Evolutionary conservation across 192 early-diverging fungal species (phyloP), one percentile per base, ranked within the genome.

Genomic region (Endogone sp.): DNA sequence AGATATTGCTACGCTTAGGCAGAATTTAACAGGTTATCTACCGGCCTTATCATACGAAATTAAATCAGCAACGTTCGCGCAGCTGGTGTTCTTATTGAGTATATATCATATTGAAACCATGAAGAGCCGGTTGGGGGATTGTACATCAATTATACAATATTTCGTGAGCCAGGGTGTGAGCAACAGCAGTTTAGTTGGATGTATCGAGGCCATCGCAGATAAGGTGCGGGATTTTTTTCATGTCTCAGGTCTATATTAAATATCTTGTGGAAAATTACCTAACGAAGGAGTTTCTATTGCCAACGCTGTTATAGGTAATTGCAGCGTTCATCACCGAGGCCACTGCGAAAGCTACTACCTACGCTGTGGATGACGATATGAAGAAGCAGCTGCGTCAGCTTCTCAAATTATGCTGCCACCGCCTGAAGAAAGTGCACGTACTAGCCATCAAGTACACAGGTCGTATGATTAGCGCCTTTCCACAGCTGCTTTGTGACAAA

Each of bases 131-230:
- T 70, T 88, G 31, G 89, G 91, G 24, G 78, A 87, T 75, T 91
- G 87, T 64, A 85, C 85, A 2, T 85, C 87, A 57, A 85, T 96
- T 54, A 77, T 93, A 30, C 82, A 84, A 60, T 98, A 98, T 71
- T 90, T 98, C 67, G 81, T 85, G 77, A 95, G 98, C 70, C 85
- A 93, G 30, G 90, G 94, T 21, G 89, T 95, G 56, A 90, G 90
- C 68, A 81, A 86, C 32, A 92, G 90, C 21, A 85, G 86, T 6
- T 74, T 95, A 31, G 88, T 91, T 44, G 80, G 80, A 1, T 85
- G 91, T 16, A 76, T 99, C 44, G 92, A 96, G 68, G 79, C 80
- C 26, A 91, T 97, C 66, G 92, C 88, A 11, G 89, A 92, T 54
- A 83, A 88, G 32, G 75, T 80, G 63, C 28, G 24, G 2, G 22